Evolutionary conservation across 2,329 filamentous ascomycete species (phyloP).

Genomic region (Sarocladium kiliense): DNA sequence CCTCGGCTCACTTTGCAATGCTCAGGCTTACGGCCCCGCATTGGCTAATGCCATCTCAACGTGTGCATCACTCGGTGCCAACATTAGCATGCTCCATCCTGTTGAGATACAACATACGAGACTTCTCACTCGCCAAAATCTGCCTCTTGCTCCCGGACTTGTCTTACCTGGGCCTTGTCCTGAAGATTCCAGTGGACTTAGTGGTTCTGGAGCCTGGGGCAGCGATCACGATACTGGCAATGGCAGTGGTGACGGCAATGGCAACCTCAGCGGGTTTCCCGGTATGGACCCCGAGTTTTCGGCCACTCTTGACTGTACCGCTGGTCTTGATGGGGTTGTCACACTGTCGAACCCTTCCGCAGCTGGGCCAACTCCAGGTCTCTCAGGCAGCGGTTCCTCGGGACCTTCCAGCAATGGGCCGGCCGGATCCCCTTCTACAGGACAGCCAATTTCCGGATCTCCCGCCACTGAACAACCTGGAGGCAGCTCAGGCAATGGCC

Average conservation of each 20-base stretch:
- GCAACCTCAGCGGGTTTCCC: background rate
- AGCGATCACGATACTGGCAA: background rate
- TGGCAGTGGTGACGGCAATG: background rate
- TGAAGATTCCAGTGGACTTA: background rate
- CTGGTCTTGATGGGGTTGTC: constrained; percentile 7
- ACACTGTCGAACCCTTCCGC: background rate
- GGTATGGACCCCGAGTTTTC: constrained; percentile 2
- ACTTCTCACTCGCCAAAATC: background rate
- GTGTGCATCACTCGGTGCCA: background rate
- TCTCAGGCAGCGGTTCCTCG: background rate
- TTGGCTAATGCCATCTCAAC: background rate
- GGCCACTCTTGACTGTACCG: constrained; percentile 2
- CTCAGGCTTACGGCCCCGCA: constrained; percentile 2
- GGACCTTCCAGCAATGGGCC: background rate
- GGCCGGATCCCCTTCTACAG: background rate
- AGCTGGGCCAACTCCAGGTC: background rate
- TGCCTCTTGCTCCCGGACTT: background rate
- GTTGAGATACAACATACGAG: background rate
- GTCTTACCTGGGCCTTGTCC: background rate
- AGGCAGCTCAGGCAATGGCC: background rate
- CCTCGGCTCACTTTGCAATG: constrained; percentile 2
- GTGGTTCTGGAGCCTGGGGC: background rate
- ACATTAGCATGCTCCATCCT: constrained; percentile 7
- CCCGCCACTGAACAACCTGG: background rate
- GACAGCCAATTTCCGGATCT: background rate